Percentiles rank a stretch among this genome's conserved stretches.
These are phyloP conservation scores for Pisolithus thermaeus DNA, from an alignment of 1,284 basidiomycete genomes.

Conservation along the genomic window DNA sequence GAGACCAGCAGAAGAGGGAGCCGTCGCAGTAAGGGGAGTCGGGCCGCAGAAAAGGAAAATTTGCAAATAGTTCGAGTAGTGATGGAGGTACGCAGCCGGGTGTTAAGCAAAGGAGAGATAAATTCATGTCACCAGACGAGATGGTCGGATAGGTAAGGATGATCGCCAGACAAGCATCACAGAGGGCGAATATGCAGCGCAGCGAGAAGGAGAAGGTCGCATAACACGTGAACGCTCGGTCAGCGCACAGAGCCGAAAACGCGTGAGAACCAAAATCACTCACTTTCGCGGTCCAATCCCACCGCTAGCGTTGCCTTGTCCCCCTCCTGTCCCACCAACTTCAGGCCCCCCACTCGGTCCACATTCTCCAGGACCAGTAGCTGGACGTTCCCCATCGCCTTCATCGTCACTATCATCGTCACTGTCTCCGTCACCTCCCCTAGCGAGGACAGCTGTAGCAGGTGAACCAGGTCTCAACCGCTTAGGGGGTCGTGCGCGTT, in stretches of 20 bases:
- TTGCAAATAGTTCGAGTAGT: too few relatives aligned
- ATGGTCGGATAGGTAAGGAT: background rate
- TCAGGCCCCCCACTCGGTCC: conserved; percentile 7
- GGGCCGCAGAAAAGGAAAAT: too few relatives aligned
- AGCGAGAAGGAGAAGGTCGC: background rate
- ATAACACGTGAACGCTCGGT: background rate
- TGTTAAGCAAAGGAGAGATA: too few relatives aligned
- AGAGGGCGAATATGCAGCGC: background rate
- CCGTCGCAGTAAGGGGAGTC: background rate
- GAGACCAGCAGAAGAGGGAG: background rate
- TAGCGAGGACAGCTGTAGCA: background rate
- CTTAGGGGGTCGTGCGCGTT: conserved; percentile 20
- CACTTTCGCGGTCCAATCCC: too few relatives aligned
- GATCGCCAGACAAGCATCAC: background rate
- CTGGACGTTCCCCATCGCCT: conserved; percentile 13
- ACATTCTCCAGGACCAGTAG: background rate
- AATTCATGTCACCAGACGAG: too few relatives aligned
- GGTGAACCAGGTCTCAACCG: conserved; percentile 10
- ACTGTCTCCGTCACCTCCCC: conserved; percentile 1
- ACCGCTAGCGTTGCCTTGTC: conserved; percentile 20
- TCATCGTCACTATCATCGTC: conserved; percentile 29
- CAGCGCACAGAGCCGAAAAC: background rate
- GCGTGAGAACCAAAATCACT: background rate
- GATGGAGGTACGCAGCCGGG: too few relatives aligned
- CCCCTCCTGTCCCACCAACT: conserved; percentile 10